A percentile compares a stretch with the other conserved stretches of the same genome.
These are phyloP conservation scores for Sporisorium iseilematis-ciliati DNA, from an alignment of 1,284 basidiomycete species.

Conservation along the genomic window DNA sequence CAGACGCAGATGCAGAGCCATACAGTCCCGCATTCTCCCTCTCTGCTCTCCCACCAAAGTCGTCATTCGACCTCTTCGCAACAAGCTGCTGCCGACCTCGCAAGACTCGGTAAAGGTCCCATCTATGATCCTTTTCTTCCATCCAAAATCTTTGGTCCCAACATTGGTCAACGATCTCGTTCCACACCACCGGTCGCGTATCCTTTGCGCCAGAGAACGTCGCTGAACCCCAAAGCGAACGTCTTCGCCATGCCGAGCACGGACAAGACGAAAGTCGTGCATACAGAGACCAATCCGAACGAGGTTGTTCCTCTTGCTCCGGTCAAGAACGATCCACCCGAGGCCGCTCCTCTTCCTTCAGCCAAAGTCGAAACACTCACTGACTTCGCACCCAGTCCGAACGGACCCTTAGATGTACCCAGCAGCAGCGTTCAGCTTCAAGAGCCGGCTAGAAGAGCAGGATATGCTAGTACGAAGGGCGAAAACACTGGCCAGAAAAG, in stretches of 20 bases:
- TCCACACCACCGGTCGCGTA: not conserved
- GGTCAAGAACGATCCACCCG: too few relatives aligned
- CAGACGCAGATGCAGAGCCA: too few relatives aligned
- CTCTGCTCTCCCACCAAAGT: too few relatives aligned
- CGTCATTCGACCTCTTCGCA: too few relatives aligned
- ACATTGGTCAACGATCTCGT: not conserved
- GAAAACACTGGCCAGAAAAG: not conserved
- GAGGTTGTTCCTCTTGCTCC: not conserved
- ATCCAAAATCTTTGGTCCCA: not conserved
- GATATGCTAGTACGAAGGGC: not conserved
- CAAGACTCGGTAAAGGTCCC: not conserved
- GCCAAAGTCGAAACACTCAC: not conserved
- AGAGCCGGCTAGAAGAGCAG: too few relatives aligned
- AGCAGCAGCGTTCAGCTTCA: too few relatives aligned
- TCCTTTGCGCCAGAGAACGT: not conserved
- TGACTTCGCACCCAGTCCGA: too few relatives aligned
- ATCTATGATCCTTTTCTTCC: not conserved
- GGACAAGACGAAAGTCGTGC: not conserved
- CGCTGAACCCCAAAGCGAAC: not conserved
- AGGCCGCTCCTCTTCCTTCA: not conserved
- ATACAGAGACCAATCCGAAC: not conserved
- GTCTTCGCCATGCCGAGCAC: not conserved
- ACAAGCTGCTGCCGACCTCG: too few relatives aligned
- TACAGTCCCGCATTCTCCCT: too few relatives aligned
- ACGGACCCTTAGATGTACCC: too few relatives aligned